phyloP scores from a whole-genome alignment of 768 basidiomycete species.

The Calocera viscosa region DNA sequence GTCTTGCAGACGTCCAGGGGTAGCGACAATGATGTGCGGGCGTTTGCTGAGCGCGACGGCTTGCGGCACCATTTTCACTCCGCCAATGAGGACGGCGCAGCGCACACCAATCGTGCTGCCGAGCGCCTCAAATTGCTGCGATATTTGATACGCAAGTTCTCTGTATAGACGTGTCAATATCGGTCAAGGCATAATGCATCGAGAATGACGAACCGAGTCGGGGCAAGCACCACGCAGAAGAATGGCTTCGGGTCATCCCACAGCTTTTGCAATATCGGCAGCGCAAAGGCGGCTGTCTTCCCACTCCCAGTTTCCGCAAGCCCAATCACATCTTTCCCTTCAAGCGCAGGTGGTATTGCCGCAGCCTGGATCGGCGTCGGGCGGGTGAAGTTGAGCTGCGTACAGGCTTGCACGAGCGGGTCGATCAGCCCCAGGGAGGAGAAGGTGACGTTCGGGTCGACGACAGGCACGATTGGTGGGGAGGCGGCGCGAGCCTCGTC shows the following conservation, averaged over 20 bases:
- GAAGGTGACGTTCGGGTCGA: conserved; percentile 39
- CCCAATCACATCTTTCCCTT: conserved; percentile 92
- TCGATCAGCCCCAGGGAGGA: conserved; percentile 76
- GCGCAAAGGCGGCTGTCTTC: conserved; percentile 93
- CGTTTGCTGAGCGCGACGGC: conserved; percentile 83
- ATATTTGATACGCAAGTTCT: conserved; percentile 94
- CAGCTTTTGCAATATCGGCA: conserved; percentile 89
- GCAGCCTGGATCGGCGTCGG: conserved; percentile 88
- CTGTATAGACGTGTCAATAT: conserved; percentile 25
- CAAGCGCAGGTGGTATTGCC: conserved; percentile 72
- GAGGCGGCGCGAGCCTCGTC: background rate
- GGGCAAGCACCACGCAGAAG: conserved; percentile 87
- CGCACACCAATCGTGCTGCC: conserved; percentile 89
- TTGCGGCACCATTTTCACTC: conserved; percentile 83
- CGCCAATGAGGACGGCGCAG: conserved; percentile 86
- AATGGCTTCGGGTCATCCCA: conserved; percentile 92
- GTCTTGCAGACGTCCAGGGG: conserved; percentile 83
- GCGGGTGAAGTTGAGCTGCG: conserved; percentile 63
- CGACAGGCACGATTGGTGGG: background rate
- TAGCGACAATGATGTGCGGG: conserved; percentile 90
- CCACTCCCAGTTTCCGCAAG: conserved; percentile 97
- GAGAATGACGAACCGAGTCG: conserved; percentile 46
- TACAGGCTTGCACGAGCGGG: conserved; percentile 75
- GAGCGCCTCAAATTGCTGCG: conserved; percentile 87
- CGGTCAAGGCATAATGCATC: background rate